Percentiles rank a stretch among this genome's conserved stretches.
phyloP scores from a whole-genome alignment of 176 grass and related monocot species.

The Carex cristatella region DNA sequence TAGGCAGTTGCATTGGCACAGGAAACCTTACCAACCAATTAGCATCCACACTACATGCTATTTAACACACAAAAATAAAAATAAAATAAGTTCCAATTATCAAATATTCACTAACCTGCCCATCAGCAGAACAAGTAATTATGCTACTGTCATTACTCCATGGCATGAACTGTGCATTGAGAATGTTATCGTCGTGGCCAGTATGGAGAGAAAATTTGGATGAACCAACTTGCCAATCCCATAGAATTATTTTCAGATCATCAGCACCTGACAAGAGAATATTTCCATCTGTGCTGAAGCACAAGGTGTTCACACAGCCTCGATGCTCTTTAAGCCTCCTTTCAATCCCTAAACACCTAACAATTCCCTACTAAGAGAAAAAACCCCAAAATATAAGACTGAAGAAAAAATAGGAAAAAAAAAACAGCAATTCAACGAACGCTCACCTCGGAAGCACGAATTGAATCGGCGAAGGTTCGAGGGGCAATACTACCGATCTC shows the following conservation, averaged over 20 bases:
- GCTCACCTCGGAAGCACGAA: conserved; percentile 23
- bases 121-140: conserved; percentile 50
- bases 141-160: conserved; percentile 47
- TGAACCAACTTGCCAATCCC: conserved; percentile 46
- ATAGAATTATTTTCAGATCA: conserved; percentile 41
- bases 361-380: conserved; percentile 40
- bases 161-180: conserved; percentile 75
- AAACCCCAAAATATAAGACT: not conserved
- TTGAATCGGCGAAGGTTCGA: conserved; percentile 7
- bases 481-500: conserved; percentile 12
- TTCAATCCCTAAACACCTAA: conserved; percentile 38
- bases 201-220: conserved; percentile 35
- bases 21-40: not conserved
- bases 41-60: not conserved
- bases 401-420: not conserved
- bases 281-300: conserved; percentile 53
- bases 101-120: conserved; percentile 37
- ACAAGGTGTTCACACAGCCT: conserved; percentile 55
- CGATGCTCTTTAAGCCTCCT: conserved; percentile 48
- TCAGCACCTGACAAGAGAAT: conserved; percentile 59
- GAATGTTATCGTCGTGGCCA: conserved; percentile 47
- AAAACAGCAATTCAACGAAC: conserved; percentile 20
- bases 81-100: not conserved
- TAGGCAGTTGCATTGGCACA: not conserved
- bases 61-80: not conserved